A percentile compares a stretch with the other conserved stretches of the same genome.
These are phyloP conservation scores for Spathaspora gorwiae DNA, from an alignment of 805 yeast genomes.

Conservation along the genomic window DNA sequence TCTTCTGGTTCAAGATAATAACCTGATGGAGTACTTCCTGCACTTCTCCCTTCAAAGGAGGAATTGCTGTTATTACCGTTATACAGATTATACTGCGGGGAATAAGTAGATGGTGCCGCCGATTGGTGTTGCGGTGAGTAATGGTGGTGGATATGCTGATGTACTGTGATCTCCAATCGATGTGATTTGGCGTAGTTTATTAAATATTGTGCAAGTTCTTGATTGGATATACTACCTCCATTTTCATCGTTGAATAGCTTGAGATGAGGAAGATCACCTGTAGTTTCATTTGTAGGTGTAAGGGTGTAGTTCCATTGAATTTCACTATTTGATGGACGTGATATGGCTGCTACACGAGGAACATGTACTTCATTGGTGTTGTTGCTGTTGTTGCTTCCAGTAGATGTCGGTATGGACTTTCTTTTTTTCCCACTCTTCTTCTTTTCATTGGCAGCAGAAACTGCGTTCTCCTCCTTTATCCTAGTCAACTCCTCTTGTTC, in stretches of 20 bases:
- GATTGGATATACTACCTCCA: slow-evolving; percentile 48
- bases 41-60: background rate
- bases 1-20: slow-evolving; percentile 43
- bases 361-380: background rate
- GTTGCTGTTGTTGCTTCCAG: background rate
- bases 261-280: slow-evolving; percentile 27
- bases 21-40: background rate
- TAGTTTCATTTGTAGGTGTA: slow-evolving; percentile 22
- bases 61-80: background rate
- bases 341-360: background rate
- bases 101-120: background rate
- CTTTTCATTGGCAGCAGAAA: background rate
- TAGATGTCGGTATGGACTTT: background rate
- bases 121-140: slow-evolving; percentile 37
- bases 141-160: slow-evolving; percentile 84
- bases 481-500: slow-evolving; percentile 7
- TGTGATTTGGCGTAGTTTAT: slow-evolving; percentile 57
- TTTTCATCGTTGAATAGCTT: slow-evolving; percentile 17
- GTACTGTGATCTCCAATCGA: slow-evolving; percentile 61
- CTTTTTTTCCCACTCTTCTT: background rate
- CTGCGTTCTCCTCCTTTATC: background rate
- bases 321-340: slow-evolving; percentile 14
- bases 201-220: slow-evolving; percentile 52
- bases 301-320: slow-evolving; percentile 65
- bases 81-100: background rate